phyloP scores from a whole-genome alignment of 352 stramenopile species.

The Phytophthora ramorum region DNA sequence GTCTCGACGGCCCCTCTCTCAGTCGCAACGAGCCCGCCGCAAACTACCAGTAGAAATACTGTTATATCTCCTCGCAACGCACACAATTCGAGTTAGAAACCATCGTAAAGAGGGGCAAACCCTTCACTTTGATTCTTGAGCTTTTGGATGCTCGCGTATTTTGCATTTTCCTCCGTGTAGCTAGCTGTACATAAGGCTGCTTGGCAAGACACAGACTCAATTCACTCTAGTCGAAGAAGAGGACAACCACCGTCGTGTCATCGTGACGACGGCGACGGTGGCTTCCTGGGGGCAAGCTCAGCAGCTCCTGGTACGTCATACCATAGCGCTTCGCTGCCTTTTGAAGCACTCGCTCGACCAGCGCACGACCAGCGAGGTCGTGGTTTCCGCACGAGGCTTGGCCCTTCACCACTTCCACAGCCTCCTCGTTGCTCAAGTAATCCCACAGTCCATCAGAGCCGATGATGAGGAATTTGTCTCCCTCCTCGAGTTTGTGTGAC shows the following conservation, averaged over 20 bases:
- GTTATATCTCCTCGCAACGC: constrained; percentile 11
- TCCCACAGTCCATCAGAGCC: constrained; percentile 98
- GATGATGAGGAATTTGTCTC: constrained; percentile 98
- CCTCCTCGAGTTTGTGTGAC: constrained; percentile 57
- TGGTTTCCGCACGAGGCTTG: constrained; percentile 66
- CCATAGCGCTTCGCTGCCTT: constrained; percentile 77
- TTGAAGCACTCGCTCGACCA: constrained; percentile 85
- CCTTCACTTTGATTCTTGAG: constrained; percentile 10
- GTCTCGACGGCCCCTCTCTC: constrained; percentile 8
- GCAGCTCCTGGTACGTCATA: constrained; percentile 85
- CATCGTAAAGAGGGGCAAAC: constrained; percentile 1
- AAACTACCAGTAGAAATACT: constrained; percentile 19
- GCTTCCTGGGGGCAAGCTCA: constrained; percentile 82
- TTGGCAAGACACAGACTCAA: constrained; percentile 9
- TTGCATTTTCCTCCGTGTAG: constrained; percentile 7
- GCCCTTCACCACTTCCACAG: constrained; percentile 91
- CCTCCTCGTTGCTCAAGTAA: constrained; percentile 96
- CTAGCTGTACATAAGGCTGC: too few relatives aligned
- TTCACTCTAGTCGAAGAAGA: constrained; percentile 81
- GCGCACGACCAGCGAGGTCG: constrained; percentile 69
- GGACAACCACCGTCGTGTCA: constrained; percentile 92
- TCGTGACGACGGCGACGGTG: constrained; percentile 91
- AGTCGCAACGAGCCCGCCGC: constrained; percentile 6
- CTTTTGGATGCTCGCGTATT: constrained; percentile 16
- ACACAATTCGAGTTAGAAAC: constrained; percentile 4